Evolutionary conservation across 2,329 filamentous ascomycete genomes (phyloP).

Genomic region (Pseudovirgaria hyperparasitica): DNA sequence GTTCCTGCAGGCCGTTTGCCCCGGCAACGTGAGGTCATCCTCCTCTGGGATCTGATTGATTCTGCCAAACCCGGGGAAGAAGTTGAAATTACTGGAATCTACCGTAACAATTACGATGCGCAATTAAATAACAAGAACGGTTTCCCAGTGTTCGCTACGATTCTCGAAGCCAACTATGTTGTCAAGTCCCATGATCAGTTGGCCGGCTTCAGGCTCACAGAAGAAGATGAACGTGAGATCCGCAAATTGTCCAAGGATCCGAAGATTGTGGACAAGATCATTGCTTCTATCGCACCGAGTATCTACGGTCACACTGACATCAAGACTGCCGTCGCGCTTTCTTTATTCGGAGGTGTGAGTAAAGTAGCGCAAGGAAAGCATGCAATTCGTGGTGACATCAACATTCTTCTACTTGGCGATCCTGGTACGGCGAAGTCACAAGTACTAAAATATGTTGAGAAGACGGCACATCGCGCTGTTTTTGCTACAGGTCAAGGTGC

Average conservation of each 20-base stretch:
- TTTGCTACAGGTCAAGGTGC: conserved; percentile 97
- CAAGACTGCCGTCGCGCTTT: conserved; percentile 91
- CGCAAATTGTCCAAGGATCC: conserved; percentile 79
- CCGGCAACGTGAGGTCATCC: conserved; percentile 83
- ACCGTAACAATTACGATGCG: conserved; percentile 96
- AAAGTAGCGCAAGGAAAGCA: conserved; percentile 84
- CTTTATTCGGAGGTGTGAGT: conserved; percentile 85
- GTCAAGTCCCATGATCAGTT: conserved; percentile 96
- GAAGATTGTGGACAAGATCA: conserved; percentile 82
- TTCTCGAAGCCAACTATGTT: conserved; percentile 93
- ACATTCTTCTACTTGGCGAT: conserved; percentile 89
- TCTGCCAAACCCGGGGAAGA: conserved; percentile 95
- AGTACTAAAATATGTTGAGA: conserved; percentile 93
- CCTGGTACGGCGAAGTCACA: conserved; percentile 98
- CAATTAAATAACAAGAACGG: conserved; percentile 97
- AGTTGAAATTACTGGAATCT: conserved; percentile 91
- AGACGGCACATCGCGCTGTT: conserved; percentile 90
- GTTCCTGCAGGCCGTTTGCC: conserved; percentile 92
- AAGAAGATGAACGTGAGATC: conserved; percentile 88
- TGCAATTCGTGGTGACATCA: conserved; percentile 92
- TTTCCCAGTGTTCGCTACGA: conserved; percentile 95
- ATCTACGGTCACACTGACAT: conserved; percentile 96
- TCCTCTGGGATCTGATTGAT: conserved; percentile 95
- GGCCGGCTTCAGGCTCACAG: conserved; percentile 87
- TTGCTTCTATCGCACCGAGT: conserved; percentile 87